Evolutionary conservation across 768 basidiomycete species (phyloP).

Genomic region (Paxillus ammoniavirescens): DNA sequence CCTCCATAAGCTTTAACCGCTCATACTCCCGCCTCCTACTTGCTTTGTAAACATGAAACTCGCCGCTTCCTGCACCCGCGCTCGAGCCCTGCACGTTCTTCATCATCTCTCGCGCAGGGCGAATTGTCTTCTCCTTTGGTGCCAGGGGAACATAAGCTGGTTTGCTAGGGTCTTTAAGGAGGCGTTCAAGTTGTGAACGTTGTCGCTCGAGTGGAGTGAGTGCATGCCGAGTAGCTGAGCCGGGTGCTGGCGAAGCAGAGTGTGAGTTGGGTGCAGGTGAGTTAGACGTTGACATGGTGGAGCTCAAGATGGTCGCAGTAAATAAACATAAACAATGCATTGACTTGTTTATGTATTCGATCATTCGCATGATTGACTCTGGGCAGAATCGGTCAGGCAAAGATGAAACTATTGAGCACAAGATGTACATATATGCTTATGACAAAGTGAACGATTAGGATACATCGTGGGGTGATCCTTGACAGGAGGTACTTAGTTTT

Average conservation of each 20-base stretch:
- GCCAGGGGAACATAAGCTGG: conserved; percentile 76
- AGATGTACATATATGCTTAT: background rate
- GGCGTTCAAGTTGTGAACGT: conserved; percentile 72
- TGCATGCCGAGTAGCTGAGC: conserved; percentile 40
- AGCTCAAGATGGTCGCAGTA: conserved; percentile 8
- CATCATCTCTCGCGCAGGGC: conserved; percentile 93
- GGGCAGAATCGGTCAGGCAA: background rate
- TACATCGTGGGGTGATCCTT: conserved; percentile 5
- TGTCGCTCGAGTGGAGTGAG: conserved; percentile 52
- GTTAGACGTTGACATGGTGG: conserved; percentile 29
- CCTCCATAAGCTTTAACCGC: conserved; percentile 86
- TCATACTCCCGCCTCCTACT: conserved; percentile 93
- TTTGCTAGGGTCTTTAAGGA: conserved; percentile 88
- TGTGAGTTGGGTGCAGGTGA: conserved; percentile 28
- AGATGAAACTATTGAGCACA: background rate
- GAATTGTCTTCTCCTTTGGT: conserved; percentile 77
- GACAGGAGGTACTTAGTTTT: background rate
- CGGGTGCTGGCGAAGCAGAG: conserved; percentile 32
- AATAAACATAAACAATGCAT: conserved; percentile 19
- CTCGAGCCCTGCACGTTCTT: conserved; percentile 99
- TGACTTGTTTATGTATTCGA: too few relatives aligned
- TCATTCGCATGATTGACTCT: background rate
- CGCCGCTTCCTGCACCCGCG: conserved; percentile 95
- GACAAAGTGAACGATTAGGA: conserved; percentile 7
- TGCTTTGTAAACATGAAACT: conserved; percentile 99